Base-by-base conservation (phyloP, 306 rosid genomes). In the Fragaria vesca region DNA sequence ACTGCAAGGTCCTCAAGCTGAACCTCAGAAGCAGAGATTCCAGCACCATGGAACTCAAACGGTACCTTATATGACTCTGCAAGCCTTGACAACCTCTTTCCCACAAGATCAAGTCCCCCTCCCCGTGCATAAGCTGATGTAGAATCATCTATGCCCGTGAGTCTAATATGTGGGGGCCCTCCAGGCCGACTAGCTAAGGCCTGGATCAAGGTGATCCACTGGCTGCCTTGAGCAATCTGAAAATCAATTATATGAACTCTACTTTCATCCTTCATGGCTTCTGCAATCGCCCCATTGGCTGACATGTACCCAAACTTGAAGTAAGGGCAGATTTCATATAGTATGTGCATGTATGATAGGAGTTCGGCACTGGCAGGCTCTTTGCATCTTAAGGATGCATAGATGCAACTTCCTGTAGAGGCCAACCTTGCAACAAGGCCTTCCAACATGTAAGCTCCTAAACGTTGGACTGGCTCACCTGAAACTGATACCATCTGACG, bases 271-370 rank as follows among this genome's bases (percentile, higher is more conserved):
- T 86, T 92, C 65, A 88, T 69, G 12, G 93, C 93, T 80, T 94
- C 97, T 46, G 97, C 98, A 74, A 94, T 94, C 46, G 91, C 95
- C 57, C 98, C 98, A 81, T 92, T 92, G 48, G 97, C 98, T 28
- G 98, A 90, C 88, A 94, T 82, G 72, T 90, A 92, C 0, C 98
- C 97, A 63, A 94, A 92, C 76, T 94, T 94, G 84, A 94, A 87
- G 80, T 85, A 92, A 51, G 98, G 98, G 63, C 92, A 88, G 66
- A 92, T 70, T 81, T 92, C 98, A 73, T 88, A 94, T 45, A 94
- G 93, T 34, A 82, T 47, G 63, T 90, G 92, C 98, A 94, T 94
- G 76, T 90, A 85, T 9, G 98, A 88, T 45, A 92, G 90, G 51
- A 92, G 86, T 74, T 92, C 93, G 5, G 81, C 81, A 43, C 96